Percentiles rank a stretch among this genome's conserved stretches.
Evolutionary conservation across 768 basidiomycete genomes (phyloP).

Genomic region (Pholiota conissans): DNA sequence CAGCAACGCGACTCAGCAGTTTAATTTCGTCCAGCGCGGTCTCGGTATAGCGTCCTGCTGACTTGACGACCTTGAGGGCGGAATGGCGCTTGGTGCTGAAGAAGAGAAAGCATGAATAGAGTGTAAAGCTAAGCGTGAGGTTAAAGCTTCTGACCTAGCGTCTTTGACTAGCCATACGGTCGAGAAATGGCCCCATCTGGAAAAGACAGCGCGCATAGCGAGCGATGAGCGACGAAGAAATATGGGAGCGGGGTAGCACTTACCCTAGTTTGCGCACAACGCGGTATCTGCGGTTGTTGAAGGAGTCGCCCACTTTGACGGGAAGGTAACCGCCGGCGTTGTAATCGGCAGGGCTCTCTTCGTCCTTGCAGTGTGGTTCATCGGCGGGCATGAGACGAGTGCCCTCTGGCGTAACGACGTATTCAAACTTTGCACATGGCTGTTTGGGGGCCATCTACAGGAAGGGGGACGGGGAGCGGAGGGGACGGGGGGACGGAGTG

Average conservation of each 20-base stretch:
- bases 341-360: constrained; percentile 84
- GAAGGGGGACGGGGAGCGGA: constrained; percentile 15
- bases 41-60: constrained; percentile 92
- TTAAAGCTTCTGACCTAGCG: constrained; percentile 51
- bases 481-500: too few relatives aligned
- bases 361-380: constrained; percentile 67
- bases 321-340: constrained; percentile 81
- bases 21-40: constrained; percentile 97
- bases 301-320: constrained; percentile 78
- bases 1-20: constrained; percentile 74
- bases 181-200: constrained; percentile 92
- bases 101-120: constrained; percentile 11
- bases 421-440: constrained; percentile 72
- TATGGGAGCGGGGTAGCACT: constrained; percentile 17
- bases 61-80: constrained; percentile 94
- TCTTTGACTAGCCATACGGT: constrained; percentile 93
- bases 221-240: constrained; percentile 21
- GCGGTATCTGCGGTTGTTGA: constrained; percentile 82
- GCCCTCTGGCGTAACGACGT: constrained; percentile 64
- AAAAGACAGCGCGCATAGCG: constrained; percentile 20
- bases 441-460: constrained; percentile 65
- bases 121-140: background rate
- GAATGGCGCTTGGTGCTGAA: constrained; percentile 73
- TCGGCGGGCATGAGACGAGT: constrained; percentile 73
- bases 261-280: constrained; percentile 92